These are phyloP conservation scores for Trifolium fragiferum DNA, from an alignment of 306 rosid species.

Conservation along the genomic window DNA sequence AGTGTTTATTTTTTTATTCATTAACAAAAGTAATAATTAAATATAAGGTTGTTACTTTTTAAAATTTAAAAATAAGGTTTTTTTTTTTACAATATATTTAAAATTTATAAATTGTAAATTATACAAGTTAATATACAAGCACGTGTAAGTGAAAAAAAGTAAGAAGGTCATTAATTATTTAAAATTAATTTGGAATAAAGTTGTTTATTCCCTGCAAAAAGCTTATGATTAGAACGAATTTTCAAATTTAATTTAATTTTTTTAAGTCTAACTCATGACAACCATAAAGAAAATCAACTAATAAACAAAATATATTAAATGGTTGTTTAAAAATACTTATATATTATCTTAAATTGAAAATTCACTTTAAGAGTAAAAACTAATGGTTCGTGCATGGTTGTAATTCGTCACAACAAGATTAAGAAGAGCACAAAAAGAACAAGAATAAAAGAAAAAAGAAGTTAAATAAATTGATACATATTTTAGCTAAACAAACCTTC, in stretches of 20 bases:
- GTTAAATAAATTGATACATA: conserved; percentile 7
- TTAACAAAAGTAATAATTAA: too few relatives aligned
- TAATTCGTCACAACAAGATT: conserved; percentile 8
- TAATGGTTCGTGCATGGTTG: neutral
- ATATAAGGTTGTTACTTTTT: too few relatives aligned
- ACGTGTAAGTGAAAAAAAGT: conserved; percentile 32
- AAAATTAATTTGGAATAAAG: conserved; percentile 43
- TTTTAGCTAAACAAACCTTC: conserved; percentile 11
- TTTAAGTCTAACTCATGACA: neutral
- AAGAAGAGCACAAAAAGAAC: conserved; percentile 31
- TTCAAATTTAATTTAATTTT: conserved; percentile 7
- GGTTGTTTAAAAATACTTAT: neutral
- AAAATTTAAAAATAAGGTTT: too few relatives aligned
- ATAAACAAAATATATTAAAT: neutral
- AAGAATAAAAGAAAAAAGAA: neutral
- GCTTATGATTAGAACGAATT: conserved; percentile 31
- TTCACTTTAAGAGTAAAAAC: conserved; percentile 12
- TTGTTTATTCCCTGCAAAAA: conserved; percentile 43
- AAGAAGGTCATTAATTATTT: neutral
- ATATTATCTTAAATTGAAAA: conserved; percentile 1
- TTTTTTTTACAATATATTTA: too few relatives aligned
- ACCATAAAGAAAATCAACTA: neutral
- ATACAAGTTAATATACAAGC: too few relatives aligned
- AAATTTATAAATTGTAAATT: too few relatives aligned
- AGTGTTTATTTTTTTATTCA: too few relatives aligned